These are phyloP conservation scores for Astraeus odoratus DNA, from an alignment of 768 basidiomycete species.

Conservation along the genomic window DNA sequence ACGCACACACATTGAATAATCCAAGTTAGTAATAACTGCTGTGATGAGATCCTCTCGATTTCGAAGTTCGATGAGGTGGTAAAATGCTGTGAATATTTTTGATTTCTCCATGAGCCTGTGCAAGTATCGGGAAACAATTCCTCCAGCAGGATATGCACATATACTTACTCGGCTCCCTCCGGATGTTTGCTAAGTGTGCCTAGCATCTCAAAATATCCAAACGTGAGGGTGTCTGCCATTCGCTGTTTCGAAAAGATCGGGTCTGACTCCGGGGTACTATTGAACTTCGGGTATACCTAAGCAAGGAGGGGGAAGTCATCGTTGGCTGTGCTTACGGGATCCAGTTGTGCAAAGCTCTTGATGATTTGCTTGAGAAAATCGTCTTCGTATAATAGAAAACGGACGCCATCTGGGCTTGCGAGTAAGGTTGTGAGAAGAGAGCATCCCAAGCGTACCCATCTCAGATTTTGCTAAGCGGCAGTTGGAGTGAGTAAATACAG, in stretches of 20 bases:
- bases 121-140: neutral
- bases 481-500: neutral
- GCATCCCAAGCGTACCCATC: slow-evolving; percentile 85
- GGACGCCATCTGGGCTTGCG: slow-evolving; percentile 73
- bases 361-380: slow-evolving; percentile 77
- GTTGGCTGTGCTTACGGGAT: slow-evolving; percentile 59
- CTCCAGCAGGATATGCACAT: neutral
- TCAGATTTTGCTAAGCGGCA: slow-evolving; percentile 52
- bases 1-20: slow-evolving; percentile 74
- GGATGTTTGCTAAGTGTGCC: slow-evolving; percentile 83
- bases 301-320: neutral
- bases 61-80: slow-evolving; percentile 86
- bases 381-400: slow-evolving; percentile 78
- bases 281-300: slow-evolving; percentile 42
- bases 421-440: slow-evolving; percentile 77
- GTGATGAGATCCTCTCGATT: slow-evolving; percentile 90
- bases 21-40: slow-evolving; percentile 83
- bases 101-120: slow-evolving; percentile 81
- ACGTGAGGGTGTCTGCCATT: slow-evolving; percentile 75
- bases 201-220: slow-evolving; percentile 94
- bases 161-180: slow-evolving; percentile 76
- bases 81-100: slow-evolving; percentile 92
- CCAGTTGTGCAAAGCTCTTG: slow-evolving; percentile 85
- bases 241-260: slow-evolving; percentile 81
- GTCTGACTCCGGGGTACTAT: slow-evolving; percentile 64